Evolutionary conservation across 2,329 filamentous ascomycete species (phyloP), one percentile per base, ranked within the genome.

Genomic region (Cercospora sojina): DNA sequence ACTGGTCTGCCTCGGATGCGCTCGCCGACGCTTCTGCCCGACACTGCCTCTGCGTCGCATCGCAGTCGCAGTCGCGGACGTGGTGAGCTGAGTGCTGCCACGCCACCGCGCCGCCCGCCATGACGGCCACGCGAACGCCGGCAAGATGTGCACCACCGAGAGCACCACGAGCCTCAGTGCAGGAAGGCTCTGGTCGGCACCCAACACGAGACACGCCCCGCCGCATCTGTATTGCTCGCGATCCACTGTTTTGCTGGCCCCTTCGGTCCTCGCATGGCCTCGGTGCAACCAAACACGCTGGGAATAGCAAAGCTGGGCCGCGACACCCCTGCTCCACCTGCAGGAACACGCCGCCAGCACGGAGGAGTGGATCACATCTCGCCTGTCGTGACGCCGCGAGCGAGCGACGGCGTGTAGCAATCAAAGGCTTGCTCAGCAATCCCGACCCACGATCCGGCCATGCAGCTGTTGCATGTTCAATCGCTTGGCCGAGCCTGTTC

Each of bases 231-330:
- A 51, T 56, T 27, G 41, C 47, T 41, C n/a, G n/a, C n/a, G n/a
- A 60, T 59, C 35, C 57, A 62, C 18, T 43, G 20, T 59, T 2
- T 23, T 59, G 53, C 64, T 59, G 63, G 53, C 64, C 64, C 47
- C 23, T 51, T 66, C 29, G 25, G 59, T 31, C 41, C 57, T 60
- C 49, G 49, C 27, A 31, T 58, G 27, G 55, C 60, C 16, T 38
- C 56, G 41, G 64, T 59, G 38, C 16, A 41, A 62, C 64, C 23
- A 60, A 53, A 43, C 25, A 32, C 27, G 31, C 49, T 41, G 43
- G 29, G 53, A 56, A 65, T 61, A 65, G 56, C 43, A 65, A 56
- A 61, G 64, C 64, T 65, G 62, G 58, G 32, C 58, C 13, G 27
- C 41, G 20, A 56, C 25, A 60, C 49, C 64, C 64, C 41, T 56